Percentiles rank a stretch among this genome's conserved stretches.
phyloP scores from a whole-genome alignment of 371 early-diverging fungal species.

The Apophysomyces elegans region DNA sequence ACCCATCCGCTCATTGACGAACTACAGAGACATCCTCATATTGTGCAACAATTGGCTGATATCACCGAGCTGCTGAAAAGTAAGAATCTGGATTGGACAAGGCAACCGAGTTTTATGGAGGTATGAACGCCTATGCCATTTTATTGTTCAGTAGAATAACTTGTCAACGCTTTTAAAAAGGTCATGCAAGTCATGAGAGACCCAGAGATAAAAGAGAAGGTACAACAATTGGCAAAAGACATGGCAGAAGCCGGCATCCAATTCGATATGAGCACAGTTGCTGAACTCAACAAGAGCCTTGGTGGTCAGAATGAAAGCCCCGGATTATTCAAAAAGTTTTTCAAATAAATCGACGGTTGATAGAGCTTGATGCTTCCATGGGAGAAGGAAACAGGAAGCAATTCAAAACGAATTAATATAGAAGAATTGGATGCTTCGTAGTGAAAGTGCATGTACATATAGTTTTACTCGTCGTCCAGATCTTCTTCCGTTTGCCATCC shows the following conservation, averaged over 20 bases:
- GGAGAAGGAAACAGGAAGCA: too few species aligned
- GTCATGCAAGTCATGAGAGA: conserved; percentile 50
- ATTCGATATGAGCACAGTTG: conserved; percentile 41
- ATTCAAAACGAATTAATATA: too few species aligned
- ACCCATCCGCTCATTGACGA: conserved; percentile 42
- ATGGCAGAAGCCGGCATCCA: conserved; percentile 49
- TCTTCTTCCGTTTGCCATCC: conserved; percentile 17
- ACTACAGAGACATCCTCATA: conserved; percentile 38
- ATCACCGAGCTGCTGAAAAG: conserved; percentile 37
- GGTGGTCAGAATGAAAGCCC: conserved; percentile 2
- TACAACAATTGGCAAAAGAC: conserved; percentile 31
- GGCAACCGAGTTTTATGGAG: conserved; percentile 39
- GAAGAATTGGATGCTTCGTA: too few species aligned
- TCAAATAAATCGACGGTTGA: not conserved
- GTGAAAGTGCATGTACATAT: too few species aligned
- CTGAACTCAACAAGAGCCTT: conserved; percentile 39
- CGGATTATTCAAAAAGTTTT: conserved; percentile 2
- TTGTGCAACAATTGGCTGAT: conserved; percentile 41
- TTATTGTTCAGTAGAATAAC: too few species aligned
- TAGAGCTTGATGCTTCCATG: too few species aligned
- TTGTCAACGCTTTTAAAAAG: conserved; percentile 7
- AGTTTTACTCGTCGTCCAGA: not conserved
- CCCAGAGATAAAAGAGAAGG: conserved; percentile 35
- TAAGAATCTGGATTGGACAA: conserved; percentile 37
- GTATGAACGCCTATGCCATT: conserved; percentile 11